Evolutionary conservation across 2,329 filamentous ascomycete species (phyloP), one percentile per base, ranked within the genome.

Genomic region (Penicillium occitanis): DNA sequence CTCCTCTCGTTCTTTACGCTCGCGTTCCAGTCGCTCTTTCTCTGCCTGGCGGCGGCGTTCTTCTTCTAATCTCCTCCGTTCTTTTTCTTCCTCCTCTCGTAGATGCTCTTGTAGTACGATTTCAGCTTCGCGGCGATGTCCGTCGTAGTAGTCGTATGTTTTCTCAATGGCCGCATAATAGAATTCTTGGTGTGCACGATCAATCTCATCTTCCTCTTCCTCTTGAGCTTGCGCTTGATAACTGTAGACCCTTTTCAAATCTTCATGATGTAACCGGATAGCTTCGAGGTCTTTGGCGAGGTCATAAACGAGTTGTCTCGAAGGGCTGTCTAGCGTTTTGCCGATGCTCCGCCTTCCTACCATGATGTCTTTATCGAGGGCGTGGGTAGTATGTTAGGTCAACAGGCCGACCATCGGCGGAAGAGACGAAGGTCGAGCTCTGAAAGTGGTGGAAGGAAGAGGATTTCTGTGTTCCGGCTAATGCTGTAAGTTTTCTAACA

Each of bases 111-210:
- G 77, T n/a, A 86, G 71, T 19, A 82, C 84, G 22, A 82, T 79
- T 71, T 86, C 82, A 3, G 86, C 86, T 60, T 83, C 81, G 62
- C 82, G 78, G 55, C 83, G 83, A 11, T 94, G 85, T 33, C 86
- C 83, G 44, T 90, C 86, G 74, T 93, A 91, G 72, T 90, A 86
- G 14, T 83, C 82, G 59, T 87, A 86, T 3, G 89, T 89, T 57
- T 85, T 85, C 55, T 85, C 86, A 17, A 94, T 84, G 14, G 90
- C 89, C 70, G 88, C 85, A 66, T 85, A 83, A 73, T 92, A 89
- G 64, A 82, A 83, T 60, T 85, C 80, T 73, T 89, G 88, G 40
- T 85, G 86, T 69, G 91, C 88, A 42, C 86, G 84, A 37, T 86
- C 83, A 61, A 87, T 85, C 48, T 82, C 81, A 66, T 92, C 88